Base-by-base conservation (phyloP, 371 early-diverging fungal species). In the Dichotomocladium elegans region DNA sequence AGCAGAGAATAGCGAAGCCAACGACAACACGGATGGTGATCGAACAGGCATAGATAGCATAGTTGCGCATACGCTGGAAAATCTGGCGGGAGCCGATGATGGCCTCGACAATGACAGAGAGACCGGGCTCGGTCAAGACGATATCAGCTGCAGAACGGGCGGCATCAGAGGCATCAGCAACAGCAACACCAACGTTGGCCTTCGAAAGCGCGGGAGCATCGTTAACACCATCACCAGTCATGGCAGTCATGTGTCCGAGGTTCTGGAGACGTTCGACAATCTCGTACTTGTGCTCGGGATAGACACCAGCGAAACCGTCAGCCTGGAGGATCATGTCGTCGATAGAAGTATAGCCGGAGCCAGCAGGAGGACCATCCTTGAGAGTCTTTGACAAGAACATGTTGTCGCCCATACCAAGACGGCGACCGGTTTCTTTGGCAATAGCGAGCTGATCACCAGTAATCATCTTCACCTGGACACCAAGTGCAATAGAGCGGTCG, bases 191-290 rank as follows among this genome's bases (percentile, higher is more conserved):
- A 53, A 84, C 83, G 69, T 86, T 82, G 57, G 87, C 87, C 81
- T 83, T 83, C 68, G 80, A 79, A 51, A 96, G 84, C 41, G 95
- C 94, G 5, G 91, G 93, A 17, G 93, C 90, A 72, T 94, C 97
- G 74, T 94, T 95, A 57, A 92, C 92, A 73, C 94, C 94, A 70
- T 94, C 94, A 60, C 96, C 96, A 48, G 91, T 90, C 91, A 92
- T 92, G 54, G 84, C 87, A 52, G 89, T 92, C 64, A 86, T 76
- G 55, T 88, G 82, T 19, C 83, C 84, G 51, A 77, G 69, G 60
- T 75, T 74, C 70, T 94, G 91, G 51, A 95, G 81, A 45, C 89
- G 87, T 61, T 86, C 83, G 47, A 96, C 90, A 70, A 95, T 89
- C 66, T 88, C 87, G 55, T 88, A 80, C 82, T 94, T 94, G 77